Percentiles rank a stretch among this genome's conserved stretches.
phyloP scores from a whole-genome alignment of 1,284 basidiomycete genomes.

The Ceratobasidium sp. region DNA sequence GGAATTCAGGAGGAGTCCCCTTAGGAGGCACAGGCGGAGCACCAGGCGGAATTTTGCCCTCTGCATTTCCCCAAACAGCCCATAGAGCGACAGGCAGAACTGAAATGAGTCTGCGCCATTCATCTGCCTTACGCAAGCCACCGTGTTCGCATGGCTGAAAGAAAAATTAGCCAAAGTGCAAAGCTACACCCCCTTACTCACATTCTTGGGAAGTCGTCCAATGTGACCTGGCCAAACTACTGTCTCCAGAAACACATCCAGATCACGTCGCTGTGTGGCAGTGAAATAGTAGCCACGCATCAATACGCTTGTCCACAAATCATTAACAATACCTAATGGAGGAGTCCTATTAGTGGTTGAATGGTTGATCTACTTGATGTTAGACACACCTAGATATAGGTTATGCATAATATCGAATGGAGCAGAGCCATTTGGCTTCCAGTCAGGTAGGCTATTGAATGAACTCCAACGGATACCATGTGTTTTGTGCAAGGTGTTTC shows the following conservation, averaged over 20 bases:
- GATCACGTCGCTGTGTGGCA: conserved; percentile 47
- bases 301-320: neutral
- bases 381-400: conserved; percentile 51
- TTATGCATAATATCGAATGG: conserved; percentile 57
- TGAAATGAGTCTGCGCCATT: conserved; percentile 51
- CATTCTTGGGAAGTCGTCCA: conserved; percentile 38
- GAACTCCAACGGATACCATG: conserved; percentile 53
- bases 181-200: no score
- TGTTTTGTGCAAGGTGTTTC: neutral
- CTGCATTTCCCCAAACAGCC: conserved; percentile 49
- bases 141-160: conserved; percentile 52
- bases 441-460: conserved; percentile 56
- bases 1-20: neutral
- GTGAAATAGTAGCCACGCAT: neutral
- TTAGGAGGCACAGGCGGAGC: conserved; percentile 44
- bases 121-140: conserved; percentile 53
- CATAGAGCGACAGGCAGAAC: conserved; percentile 52
- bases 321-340: neutral
- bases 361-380: no score
- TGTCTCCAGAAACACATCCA: conserved; percentile 47
- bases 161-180: no score
- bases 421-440: conserved; percentile 54
- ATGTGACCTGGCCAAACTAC: conserved; percentile 53
- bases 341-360: no score
- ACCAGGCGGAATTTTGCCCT: conserved; percentile 48